Percentiles rank a stretch among this genome's conserved stretches.
phyloP scores from a whole-genome alignment of 2,329 filamentous ascomycete genomes.

The Pseudogymnoascus sp. region DNA sequence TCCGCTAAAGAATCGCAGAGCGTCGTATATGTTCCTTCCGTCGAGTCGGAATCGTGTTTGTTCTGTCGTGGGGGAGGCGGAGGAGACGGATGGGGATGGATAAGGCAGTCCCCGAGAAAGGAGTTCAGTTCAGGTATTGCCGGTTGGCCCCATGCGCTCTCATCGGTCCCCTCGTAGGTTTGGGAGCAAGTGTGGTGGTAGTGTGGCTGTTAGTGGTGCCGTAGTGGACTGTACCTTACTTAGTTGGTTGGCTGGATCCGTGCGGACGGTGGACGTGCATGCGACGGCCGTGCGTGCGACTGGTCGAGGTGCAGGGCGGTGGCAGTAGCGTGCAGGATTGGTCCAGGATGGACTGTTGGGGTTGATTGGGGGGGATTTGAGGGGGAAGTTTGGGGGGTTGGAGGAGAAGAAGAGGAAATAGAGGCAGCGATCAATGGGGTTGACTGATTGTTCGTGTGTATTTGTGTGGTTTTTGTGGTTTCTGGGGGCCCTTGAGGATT shows the following conservation, averaged over 20 bases:
- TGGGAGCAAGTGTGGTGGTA: not conserved
- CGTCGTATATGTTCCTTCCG: not conserved
- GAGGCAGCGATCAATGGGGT: not conserved
- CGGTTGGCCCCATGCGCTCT: not conserved
- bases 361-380: not conserved
- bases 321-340: not conserved
- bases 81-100: not conserved
- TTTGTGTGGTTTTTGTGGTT: not conserved
- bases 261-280: not conserved
- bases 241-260: constrained; percentile 5
- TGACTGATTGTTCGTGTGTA: not conserved
- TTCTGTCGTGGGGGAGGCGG: not conserved
- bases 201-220: not conserved
- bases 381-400: not conserved
- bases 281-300: constrained; percentile 3
- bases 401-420: not conserved
- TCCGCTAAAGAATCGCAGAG: constrained; percentile 3
- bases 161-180: not conserved
- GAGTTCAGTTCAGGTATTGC: constrained; percentile 4
- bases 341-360: not conserved
- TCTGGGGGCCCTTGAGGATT: not conserved
- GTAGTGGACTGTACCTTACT: not conserved
- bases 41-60: constrained; percentile 1
- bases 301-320: not conserved
- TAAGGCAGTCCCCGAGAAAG: constrained; percentile 1